Percentiles rank a stretch among this genome's conserved stretches.
Evolutionary conservation across 768 basidiomycete species (phyloP).

Genomic region (Rhodocollybia butyracea): DNA sequence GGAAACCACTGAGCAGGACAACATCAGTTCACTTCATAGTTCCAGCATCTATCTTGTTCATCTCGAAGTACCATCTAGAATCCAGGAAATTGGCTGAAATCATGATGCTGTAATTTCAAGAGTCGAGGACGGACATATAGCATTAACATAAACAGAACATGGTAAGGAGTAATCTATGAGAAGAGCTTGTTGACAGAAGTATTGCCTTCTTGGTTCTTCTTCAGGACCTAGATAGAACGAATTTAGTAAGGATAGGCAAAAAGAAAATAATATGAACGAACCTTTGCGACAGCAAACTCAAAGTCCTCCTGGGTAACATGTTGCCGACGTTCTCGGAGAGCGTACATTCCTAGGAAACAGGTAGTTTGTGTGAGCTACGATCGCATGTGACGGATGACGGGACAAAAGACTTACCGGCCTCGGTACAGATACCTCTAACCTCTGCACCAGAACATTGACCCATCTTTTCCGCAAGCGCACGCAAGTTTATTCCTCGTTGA

Average conservation of each 20-base stretch:
- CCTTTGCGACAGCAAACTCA: constrained; percentile 97
- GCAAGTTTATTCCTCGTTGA: constrained; percentile 96
- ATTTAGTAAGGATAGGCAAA: background rate
- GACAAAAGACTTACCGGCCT: constrained; percentile 66
- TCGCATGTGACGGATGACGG: background rate
- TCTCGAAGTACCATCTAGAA: too few relatives aligned
- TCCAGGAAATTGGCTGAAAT: too few relatives aligned
- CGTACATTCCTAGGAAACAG: constrained; percentile 99
- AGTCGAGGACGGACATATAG: too few relatives aligned
- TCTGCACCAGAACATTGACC: constrained; percentile 79
- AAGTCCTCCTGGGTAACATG: constrained; percentile 99
- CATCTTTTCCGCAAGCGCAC: constrained; percentile 97
- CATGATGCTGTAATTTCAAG: too few relatives aligned
- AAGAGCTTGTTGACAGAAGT: constrained; percentile 95
- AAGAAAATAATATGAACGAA: constrained; percentile 24
- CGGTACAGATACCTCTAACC: constrained; percentile 94
- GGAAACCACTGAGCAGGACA: too few relatives aligned
- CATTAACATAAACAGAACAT: too few relatives aligned
- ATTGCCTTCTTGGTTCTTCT: constrained; percentile 96
- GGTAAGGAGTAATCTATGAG: too few relatives aligned
- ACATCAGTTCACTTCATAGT: too few relatives aligned
- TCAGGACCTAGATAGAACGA: constrained; percentile 55
- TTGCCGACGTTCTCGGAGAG: constrained; percentile 89
- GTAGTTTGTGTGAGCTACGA: background rate
- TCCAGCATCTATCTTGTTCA: too few relatives aligned